Base-by-base conservation (phyloP, 345 rosid genomes). In the Erysimum cheiranthoides region DNA sequence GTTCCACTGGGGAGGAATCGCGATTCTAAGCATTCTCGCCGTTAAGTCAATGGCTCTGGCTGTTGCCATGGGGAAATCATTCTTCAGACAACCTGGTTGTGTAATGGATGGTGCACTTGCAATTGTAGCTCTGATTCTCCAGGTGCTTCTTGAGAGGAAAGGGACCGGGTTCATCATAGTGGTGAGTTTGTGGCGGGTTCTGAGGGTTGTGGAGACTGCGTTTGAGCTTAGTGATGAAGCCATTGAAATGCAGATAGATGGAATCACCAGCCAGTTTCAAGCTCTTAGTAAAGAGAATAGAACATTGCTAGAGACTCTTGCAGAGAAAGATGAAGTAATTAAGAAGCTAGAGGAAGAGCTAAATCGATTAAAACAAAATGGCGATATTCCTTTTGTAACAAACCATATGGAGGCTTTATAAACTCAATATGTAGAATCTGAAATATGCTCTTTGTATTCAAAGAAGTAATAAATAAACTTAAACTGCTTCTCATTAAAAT, bases 191-290 rank as follows among this genome's bases (percentile, higher is more conserved):
- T 92, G 96, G 97, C 66, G 93, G 18, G 82, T 92, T 42, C 58
- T 87, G 60, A 83, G 96, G 52, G 85, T 88, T 40, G 83, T 92
- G 6, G 96, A 88, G 73, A 87, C 86, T 38, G 90, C 91, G 0
- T 83, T 90, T 36, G 92, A 90, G 82, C 79, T 92, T 68, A 90
- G 92, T 50, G 92, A 90, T 60, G 93, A 87, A 36, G 90, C 92
- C 56, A 92, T 92, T 61, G 89, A 85, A 73, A 83, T 87, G 10
- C 88, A 85, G 73, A 78, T 90, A 45, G 54, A 86, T 75, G 74
- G 61, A 25, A 78, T 90, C 30, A 53, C 85, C 7, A 42, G 45
- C 51, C 86, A 88, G 68, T 86, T 92, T 73, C 88, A 86, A 74
- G 76, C 70, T 3, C 86, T 87, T 47, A 71, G 68, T 16, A 71